Evolutionary conservation across 805 yeast species (phyloP), one percentile per base, ranked within the genome.

Genomic region (Pichia deserticola): DNA sequence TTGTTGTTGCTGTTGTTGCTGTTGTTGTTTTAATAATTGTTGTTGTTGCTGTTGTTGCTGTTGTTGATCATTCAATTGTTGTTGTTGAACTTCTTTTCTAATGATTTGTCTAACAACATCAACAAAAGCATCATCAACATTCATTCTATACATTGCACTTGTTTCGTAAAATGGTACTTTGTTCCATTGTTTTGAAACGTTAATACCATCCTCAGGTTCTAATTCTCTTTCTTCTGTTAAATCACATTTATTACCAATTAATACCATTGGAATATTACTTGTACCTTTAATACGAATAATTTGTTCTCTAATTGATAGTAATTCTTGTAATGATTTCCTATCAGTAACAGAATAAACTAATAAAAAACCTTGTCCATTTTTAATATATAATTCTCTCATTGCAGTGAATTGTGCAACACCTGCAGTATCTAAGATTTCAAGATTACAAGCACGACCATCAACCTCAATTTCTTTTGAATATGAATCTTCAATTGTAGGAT

Each of bases 401-500:
- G 97, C 96, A 0, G 96, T 87, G 71, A 89, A 92, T 68, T 90
- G 97, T 27, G 96, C 82, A 33, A 78, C 81, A 33, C 84, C 84
- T 0, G 84, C 84, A 3, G 84, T 78, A 59, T 78, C 84, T 54
- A 78, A 68, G 45, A 86, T 82, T 68, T 92, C 97, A 58, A 92
- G 72, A 56, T 86, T 87, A 61, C 93, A 87, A 5, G 88, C 82
- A 56, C 92, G 78, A 35, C 89, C 95, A 65, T 92, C 97, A 36
- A 92, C 82, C 60, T 84, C 89, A 51, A 89, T 81, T 57, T 87
- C 90, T 62, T 89, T 90, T 43, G 95, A 74, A 67, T 92, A 93
- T 0, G 97, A 88, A 62, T 92, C 98, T 64, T 92, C 99, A 56
- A 92, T 93, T 8, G 99, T 93, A 8, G 99, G 98, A 62, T 92